Evolutionary conservation across 2,329 filamentous ascomycete genomes (phyloP), one percentile per base, ranked within the genome.

Genomic region (Aspergillus latus): DNA sequence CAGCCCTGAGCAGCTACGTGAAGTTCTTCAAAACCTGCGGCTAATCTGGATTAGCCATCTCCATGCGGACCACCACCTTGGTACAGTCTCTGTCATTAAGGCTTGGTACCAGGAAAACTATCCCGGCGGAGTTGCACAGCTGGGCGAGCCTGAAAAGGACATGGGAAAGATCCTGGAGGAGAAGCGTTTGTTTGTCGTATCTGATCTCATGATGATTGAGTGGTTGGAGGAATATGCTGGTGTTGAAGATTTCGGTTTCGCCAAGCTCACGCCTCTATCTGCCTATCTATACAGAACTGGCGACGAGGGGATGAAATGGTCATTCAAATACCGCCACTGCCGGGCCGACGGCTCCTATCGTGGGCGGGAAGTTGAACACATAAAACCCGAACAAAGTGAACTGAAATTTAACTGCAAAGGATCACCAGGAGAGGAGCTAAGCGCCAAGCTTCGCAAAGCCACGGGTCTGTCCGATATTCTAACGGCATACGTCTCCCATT

Each of bases 31-130:
- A 57, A 86, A 95, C 60, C 79, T 99, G 43, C 88, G 87, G 52
- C 84, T 86, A 63, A 87, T 99, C 60, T 96, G 91, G 85, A 94
- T 99, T 74, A 96, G 90, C 72, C 94, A 99, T 75, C 79, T 96
- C 60, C 94, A 99, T 73, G 94, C 94, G 4, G 94, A 99, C 75
- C 94, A 99, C 74, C 94, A 97, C 69, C 82, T 99, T 16, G 94
- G 94, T 29, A 89, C 86, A 1, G 81, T 84, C n/a, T 84, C 86
- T 5, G 78, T 97, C n/a, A 84, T 97, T 67, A 87, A 84, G 66
- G 89, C 89, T 5, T 96, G 92, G 90, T 85, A 90, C 62, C 66
- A 78, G 53, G 81, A 86, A 43, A 80, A 80, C 16, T 82, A 84
- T 63, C 71, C 69, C 11, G 43, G 55, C 29, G 59, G 62, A n/a